A percentile compares a stretch with the other conserved stretches of the same genome.
Evolutionary conservation across 192 early-diverging fungal species (phyloP).

Genomic region (Glomus cerebriforme): DNA sequence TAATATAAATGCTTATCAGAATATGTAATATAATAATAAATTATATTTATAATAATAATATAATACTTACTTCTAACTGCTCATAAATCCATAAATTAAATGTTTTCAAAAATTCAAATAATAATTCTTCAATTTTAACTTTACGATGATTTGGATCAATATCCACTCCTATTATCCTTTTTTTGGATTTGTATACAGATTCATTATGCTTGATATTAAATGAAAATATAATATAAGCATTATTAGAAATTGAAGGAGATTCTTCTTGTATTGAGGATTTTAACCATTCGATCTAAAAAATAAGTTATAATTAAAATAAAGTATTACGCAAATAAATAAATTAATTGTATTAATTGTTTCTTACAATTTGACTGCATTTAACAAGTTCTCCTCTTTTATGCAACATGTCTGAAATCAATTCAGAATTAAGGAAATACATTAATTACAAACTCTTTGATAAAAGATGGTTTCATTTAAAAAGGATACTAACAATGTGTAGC

Average conservation of each 20-base stretch:
- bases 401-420: neutral
- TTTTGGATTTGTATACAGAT: neutral
- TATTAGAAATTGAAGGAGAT: neutral
- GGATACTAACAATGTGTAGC: neutral
- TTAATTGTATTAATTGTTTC: neutral
- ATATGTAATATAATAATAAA: too few species aligned
- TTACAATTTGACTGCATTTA: neutral
- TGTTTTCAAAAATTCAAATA: neutral
- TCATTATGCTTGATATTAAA: neutral
- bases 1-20: too few species aligned
- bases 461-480: neutral
- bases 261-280: neutral
- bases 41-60: too few species aligned
- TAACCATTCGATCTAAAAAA: neutral
- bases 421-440: neutral
- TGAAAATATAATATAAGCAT: neutral
- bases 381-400: neutral
- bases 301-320: neutral
- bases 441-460: neutral
- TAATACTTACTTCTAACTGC: neutral
- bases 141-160: conserved; percentile 3
- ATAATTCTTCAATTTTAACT: neutral
- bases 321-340: neutral
- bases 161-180: neutral
- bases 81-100: neutral